Evolutionary conservation across 495 filamentous ascomycete species (phyloP).

Genomic region (Tuber borchii): DNA sequence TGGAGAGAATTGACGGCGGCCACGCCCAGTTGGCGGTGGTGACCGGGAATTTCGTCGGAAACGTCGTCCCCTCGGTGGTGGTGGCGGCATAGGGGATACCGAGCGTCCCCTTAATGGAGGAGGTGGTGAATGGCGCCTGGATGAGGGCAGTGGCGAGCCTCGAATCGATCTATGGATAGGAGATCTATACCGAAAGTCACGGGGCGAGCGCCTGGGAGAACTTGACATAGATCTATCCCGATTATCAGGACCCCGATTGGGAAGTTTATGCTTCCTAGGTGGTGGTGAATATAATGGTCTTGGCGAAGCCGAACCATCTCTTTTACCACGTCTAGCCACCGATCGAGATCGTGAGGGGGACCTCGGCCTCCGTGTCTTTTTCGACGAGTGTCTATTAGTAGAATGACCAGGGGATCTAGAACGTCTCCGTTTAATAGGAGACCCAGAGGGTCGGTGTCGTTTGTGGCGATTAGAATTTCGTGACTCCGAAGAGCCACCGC

Average conservation of each 20-base stretch:
- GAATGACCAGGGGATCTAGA: conserved; percentile 39
- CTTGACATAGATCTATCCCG: conserved; percentile 36
- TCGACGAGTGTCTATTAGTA: conserved; percentile 28
- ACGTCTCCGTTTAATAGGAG: conserved; percentile 37
- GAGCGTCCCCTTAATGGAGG: conserved; percentile 27
- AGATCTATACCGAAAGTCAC: conserved; percentile 8
- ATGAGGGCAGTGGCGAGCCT: conserved; percentile 24
- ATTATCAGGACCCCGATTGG: conserved; percentile 29
- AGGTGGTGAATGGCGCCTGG: conserved; percentile 34
- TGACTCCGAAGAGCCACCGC: conserved; percentile 31
- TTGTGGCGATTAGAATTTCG: conserved; percentile 40
- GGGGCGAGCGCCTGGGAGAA: conserved; percentile 29
- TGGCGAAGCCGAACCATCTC: conserved; percentile 39
- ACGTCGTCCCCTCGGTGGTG: conserved; percentile 26
- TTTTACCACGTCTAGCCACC: conserved; percentile 32
- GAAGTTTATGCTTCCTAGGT: conserved; percentile 37
- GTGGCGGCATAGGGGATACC: conserved; percentile 25
- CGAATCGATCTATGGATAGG: neutral
- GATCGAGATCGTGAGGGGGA: conserved; percentile 36
- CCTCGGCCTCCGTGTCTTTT: conserved; percentile 37
- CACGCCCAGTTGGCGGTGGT: conserved; percentile 26
- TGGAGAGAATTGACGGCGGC: conserved; percentile 15
- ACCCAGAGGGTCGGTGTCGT: conserved; percentile 34
- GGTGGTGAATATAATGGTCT: conserved; percentile 26
- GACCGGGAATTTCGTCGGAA: conserved; percentile 32